Base-by-base conservation (phyloP, 768 basidiomycete genomes). In the Lyophyllum shimeji region DNA sequence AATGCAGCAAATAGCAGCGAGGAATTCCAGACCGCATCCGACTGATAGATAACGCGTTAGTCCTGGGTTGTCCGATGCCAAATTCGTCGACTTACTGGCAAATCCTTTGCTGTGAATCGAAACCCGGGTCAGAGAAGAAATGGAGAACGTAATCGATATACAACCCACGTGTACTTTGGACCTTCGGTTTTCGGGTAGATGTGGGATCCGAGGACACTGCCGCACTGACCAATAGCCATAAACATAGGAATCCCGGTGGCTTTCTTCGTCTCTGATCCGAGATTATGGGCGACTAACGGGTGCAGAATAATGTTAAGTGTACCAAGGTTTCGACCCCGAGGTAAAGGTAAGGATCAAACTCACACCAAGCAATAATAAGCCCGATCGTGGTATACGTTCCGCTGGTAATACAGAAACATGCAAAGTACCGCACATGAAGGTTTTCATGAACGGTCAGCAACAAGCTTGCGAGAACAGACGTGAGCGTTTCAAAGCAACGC, bases 381-480 rank as follows among this genome's bases (percentile, higher is more conserved):
- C 87, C 89, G 59, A 91, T 90, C 1, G 82, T 80, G 0, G 88
- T 86, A 60, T 91, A 92, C 0, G 88, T 91, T 37, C 89, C 89
- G 51, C 83, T 81, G 0, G 85, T 86, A 59, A 92, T 85, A 59
- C 86, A 88, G 69, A 90, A 90, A 11, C 83, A 84, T 11, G 88
- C 86, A 62, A 92, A 92, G 63, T 91, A 93, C 21, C 83, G 78
- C n/a, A 77, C 87, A 33, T 82, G 83, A 13, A 75, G 70, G 64
- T 88, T 86, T 21, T 70, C 56, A 1, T 69, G 74, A 0, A 85
- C 82, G 2, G 77, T 71, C 13, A 89, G 67, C 20, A 92, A 75
- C 24, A 91, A 66, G 29, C 83, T 86, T 57, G 5, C 23, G 23
- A 27, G 20, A 34, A 13, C 18, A 33, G n/a, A 33, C 40, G 6